Conservation (phyloP, 1,284 basidiomycete genomes). For the Irpex rosettiformis region DNA sequence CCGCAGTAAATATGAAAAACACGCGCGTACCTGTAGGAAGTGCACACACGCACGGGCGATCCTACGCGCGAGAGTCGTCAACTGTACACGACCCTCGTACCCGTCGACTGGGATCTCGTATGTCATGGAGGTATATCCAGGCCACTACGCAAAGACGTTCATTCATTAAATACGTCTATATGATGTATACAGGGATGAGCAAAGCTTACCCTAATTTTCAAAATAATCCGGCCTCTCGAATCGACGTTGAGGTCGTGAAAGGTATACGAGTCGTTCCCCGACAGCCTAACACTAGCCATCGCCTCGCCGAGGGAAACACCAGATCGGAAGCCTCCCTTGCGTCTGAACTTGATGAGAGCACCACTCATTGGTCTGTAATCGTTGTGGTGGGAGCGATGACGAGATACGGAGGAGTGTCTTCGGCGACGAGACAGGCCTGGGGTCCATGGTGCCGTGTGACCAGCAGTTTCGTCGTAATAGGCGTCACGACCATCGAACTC, state of each 20-base stretch:
- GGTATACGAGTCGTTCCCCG: constrained; percentile 55
- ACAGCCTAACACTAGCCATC: constrained; percentile 59
- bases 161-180: neutral
- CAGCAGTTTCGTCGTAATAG: constrained; percentile 18
- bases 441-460: constrained; percentile 29
- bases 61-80: constrained; percentile 65
- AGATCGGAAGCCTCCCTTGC: constrained; percentile 60
- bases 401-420: constrained; percentile 56
- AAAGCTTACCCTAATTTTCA: constrained; percentile 54
- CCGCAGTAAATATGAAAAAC: constrained; percentile 11
- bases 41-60: constrained; percentile 69
- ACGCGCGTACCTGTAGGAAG: constrained; percentile 59
- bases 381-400: constrained; percentile 38
- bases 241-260: constrained; percentile 64
- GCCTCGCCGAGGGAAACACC: constrained; percentile 69
- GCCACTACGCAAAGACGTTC: constrained; percentile 46
- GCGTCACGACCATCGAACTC: constrained; percentile 47
- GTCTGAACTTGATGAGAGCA: constrained; percentile 65
- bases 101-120: constrained; percentile 73
- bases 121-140: constrained; percentile 64
- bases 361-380: constrained; percentile 40
- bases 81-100: constrained; percentile 59
- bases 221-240: constrained; percentile 50
- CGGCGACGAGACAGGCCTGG: constrained; percentile 38
- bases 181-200: too few relatives aligned